Percentiles rank a stretch among this genome's conserved stretches.
These are phyloP conservation scores for Botryobasidium botryosum DNA, from an alignment of 768 basidiomycete genomes.

Conservation along the genomic window DNA sequence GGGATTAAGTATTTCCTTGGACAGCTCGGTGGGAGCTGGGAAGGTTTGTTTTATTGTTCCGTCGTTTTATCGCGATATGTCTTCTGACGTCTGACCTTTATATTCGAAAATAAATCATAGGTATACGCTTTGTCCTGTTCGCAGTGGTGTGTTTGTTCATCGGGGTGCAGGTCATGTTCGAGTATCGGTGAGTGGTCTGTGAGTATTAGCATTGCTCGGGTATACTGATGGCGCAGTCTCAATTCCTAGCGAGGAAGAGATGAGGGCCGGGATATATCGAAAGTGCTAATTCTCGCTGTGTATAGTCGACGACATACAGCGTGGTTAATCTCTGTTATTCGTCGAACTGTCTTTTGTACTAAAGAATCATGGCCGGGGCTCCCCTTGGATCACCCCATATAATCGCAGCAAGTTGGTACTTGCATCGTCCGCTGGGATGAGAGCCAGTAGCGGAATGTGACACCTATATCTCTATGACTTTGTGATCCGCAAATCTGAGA, in stretches of 20 bases:
- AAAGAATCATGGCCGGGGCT: no score
- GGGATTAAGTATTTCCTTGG: slow-evolving; percentile 50
- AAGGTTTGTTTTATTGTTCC: slow-evolving; percentile 31
- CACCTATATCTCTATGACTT: no score
- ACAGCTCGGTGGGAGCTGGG: slow-evolving; percentile 43
- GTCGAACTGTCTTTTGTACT: no score
- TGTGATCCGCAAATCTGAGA: no score
- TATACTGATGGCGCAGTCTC: slow-evolving; percentile 5
- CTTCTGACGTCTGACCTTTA: no score
- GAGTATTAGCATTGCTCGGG: neutral
- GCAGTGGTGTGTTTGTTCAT: slow-evolving; percentile 56
- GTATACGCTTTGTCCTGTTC: slow-evolving; percentile 43
- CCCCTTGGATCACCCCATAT: no score
- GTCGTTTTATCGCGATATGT: neutral
- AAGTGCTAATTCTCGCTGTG: no score
- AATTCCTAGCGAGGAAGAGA: slow-evolving; percentile 48
- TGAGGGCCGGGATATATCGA: slow-evolving; percentile 37
- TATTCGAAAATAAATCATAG: slow-evolving; percentile 31
- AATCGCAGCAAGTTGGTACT: no score
- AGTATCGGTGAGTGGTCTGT: slow-evolving; percentile 53
- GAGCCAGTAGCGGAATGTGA: no score
- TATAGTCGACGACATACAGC: no score
- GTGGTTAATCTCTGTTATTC: no score
- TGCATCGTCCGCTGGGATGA: no score
- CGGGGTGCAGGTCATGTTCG: slow-evolving; percentile 85